Conservation (phyloP, 148 eudicot species). For the Persicaria tinctoria region DNA sequence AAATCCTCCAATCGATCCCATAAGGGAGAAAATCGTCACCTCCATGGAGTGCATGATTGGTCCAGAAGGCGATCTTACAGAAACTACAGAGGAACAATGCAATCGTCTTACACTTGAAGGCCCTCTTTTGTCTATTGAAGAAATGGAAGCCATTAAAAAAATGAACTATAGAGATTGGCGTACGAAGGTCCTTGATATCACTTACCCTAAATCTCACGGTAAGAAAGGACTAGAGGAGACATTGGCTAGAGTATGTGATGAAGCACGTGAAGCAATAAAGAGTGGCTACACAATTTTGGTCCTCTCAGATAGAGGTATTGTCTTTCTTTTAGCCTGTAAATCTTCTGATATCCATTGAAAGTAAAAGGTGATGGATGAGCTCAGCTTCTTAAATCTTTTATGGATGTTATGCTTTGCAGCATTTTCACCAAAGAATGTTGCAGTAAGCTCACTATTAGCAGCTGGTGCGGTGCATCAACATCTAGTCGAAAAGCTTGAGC, state of each 20-base stretch:
- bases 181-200: slow-evolving; percentile 88
- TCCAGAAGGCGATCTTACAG: slow-evolving; percentile 99
- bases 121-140: slow-evolving; percentile 72
- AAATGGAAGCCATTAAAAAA: slow-evolving; percentile 92
- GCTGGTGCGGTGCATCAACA: slow-evolving; percentile 98
- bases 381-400: not conserved
- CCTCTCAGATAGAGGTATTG: slow-evolving; percentile 92
- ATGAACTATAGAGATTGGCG: slow-evolving; percentile 96
- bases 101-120: slow-evolving; percentile 94
- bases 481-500: slow-evolving; percentile 77
- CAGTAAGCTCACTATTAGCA: slow-evolving; percentile 93
- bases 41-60: slow-evolving; percentile 99
- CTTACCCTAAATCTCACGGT: slow-evolving; percentile 67
- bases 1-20: slow-evolving; percentile 98
- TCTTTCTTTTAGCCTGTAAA: not conserved
- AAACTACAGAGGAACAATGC: slow-evolving; percentile 90
- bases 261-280: slow-evolving; percentile 77
- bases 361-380: too few species aligned
- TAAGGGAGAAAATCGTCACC: slow-evolving; percentile 94
- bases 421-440: slow-evolving; percentile 72
- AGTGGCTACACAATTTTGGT: slow-evolving; percentile 74
- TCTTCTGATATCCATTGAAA: not conserved
- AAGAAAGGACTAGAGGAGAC: slow-evolving; percentile 90
- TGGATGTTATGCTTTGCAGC: slow-evolving; percentile 30
- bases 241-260: slow-evolving; percentile 74